Evolutionary conservation across 108 stramenopile species (phyloP).

Genomic region (Discostella stelligeroides): DNA sequence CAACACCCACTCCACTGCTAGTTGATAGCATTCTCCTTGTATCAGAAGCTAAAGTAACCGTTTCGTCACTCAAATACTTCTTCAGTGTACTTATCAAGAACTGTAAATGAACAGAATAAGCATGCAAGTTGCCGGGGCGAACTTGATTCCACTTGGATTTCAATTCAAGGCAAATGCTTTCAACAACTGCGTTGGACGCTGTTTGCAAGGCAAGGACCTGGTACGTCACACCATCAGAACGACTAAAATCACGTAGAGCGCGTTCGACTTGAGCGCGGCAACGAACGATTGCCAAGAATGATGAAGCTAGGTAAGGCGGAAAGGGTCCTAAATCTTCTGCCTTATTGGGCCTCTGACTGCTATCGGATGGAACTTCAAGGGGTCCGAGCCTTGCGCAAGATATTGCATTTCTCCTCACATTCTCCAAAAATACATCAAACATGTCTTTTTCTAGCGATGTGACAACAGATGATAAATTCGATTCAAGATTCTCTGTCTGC

Average conservation of each 20-base stretch:
- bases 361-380: constrained; percentile 31
- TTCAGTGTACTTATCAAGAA: constrained; percentile 79
- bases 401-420: constrained; percentile 61
- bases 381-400: constrained; percentile 74
- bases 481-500: constrained; percentile 71
- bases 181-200: constrained; percentile 84
- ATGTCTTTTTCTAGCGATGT: constrained; percentile 73
- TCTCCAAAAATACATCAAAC: constrained; percentile 89
- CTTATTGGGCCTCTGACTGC: constrained; percentile 17
- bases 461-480: constrained; percentile 72
- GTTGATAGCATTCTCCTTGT: constrained; percentile 66
- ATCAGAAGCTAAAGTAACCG: constrained; percentile 53
- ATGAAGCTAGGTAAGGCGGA: constrained; percentile 83
- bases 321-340: constrained; percentile 50
- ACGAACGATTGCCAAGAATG: constrained; percentile 80
- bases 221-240: constrained; percentile 69
- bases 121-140: constrained; percentile 73
- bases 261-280: constrained; percentile 89
- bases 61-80: constrained; percentile 66
- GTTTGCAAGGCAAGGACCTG: constrained; percentile 79
- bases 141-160: constrained; percentile 60
- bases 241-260: constrained; percentile 69
- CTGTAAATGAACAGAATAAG: constrained; percentile 76
- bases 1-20: constrained; percentile 59
- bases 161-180: constrained; percentile 80